These are phyloP conservation scores for Trypanosoma lewisi DNA, from an alignment of 208 protist genomes.

Conservation along the genomic window DNA sequence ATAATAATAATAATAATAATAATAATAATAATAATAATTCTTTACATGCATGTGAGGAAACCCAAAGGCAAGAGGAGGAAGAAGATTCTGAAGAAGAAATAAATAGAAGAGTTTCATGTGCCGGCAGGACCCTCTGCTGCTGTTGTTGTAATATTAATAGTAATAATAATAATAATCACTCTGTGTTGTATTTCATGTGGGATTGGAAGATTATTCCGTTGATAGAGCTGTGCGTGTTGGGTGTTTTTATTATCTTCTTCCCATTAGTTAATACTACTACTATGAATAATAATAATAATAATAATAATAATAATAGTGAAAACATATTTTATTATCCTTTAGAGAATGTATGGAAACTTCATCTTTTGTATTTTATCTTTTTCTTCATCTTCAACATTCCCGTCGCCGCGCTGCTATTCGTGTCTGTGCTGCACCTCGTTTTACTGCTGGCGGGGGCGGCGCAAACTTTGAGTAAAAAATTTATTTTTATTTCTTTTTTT, in stretches of 20 bases:
- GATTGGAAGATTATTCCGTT: constrained; percentile 31
- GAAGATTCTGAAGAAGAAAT: too few relatives aligned
- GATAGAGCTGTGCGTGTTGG: constrained; percentile 63
- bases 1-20: background rate
- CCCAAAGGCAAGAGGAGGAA: too few relatives aligned
- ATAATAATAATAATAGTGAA: constrained; percentile 13
- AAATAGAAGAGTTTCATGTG: too few relatives aligned
- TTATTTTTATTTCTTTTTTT: constrained; percentile 47
- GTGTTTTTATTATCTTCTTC: constrained; percentile 61
- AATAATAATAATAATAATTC: constrained; percentile 6
- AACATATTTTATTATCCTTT: constrained; percentile 35
- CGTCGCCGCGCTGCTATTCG: constrained; percentile 34
- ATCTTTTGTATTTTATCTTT: constrained; percentile 69
- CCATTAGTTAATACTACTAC: constrained; percentile 56
- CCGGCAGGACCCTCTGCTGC: too few relatives aligned
- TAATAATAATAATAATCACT: too few relatives aligned
- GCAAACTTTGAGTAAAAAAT: constrained; percentile 28
- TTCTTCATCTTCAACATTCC: constrained; percentile 48
- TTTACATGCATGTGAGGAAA: too few relatives aligned
- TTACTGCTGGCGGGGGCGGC: constrained; percentile 50
- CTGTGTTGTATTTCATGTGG: background rate
- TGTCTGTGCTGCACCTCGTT: constrained; percentile 65
- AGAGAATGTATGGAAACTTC: constrained; percentile 60
- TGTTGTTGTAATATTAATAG: too few relatives aligned
- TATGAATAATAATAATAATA: constrained; percentile 7